Evolutionary conservation across 176 grass and related monocot species (phyloP).

Genomic region (Rhynchospora tenuis): DNA sequence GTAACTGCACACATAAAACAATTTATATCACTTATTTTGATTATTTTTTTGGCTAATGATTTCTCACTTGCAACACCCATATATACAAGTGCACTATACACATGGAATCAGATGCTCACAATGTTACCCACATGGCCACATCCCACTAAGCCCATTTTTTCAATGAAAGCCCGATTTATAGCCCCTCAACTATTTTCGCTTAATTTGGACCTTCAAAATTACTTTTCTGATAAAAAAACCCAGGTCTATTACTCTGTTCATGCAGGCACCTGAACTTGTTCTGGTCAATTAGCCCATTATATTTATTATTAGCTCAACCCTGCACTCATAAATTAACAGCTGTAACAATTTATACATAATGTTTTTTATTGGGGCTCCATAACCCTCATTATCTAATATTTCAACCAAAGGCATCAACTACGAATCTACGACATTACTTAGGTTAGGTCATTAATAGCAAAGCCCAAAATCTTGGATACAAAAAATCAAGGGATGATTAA

Average conservation of each 20-base stretch:
- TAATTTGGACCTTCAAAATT: neutral
- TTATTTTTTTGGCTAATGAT: neutral
- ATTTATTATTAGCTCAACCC: neutral
- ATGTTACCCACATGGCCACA: neutral
- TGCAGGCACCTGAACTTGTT: neutral
- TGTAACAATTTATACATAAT: neutral
- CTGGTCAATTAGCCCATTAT: neutral
- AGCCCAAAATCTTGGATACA: neutral
- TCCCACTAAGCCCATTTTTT: neutral
- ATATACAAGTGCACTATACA: neutral
- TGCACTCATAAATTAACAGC: neutral
- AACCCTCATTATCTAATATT: neutral
- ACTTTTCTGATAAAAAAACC: neutral
- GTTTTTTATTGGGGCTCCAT: neutral
- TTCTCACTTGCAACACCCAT: neutral
- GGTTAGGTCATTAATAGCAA: neutral
- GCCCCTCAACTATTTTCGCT: neutral
- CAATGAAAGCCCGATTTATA: neutral
- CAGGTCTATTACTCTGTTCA: too few species aligned
- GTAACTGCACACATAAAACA: constrained; percentile 53
- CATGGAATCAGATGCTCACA: neutral
- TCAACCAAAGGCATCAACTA: neutral
- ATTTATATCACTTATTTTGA: neutral
- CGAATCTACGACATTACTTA: neutral
- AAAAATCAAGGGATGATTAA: neutral